phyloP scores from a whole-genome alignment of 495 filamentous ascomycete species.

The Annulohypoxylon maeteangense region DNA sequence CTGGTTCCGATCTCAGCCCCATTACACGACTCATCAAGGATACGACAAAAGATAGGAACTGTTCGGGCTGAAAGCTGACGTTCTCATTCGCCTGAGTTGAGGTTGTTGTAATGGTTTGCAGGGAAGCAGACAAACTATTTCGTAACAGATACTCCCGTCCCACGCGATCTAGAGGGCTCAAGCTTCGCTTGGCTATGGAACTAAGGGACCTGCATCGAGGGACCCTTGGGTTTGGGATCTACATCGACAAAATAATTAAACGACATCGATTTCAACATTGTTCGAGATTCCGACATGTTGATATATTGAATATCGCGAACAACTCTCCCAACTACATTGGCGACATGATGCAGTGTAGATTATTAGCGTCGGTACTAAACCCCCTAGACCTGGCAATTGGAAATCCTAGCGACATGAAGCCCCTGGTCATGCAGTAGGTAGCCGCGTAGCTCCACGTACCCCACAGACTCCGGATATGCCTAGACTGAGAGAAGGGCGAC shows the following conservation, averaged over 20 bases:
- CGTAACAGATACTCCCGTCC: constrained; percentile 43
- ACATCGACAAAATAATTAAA: neutral
- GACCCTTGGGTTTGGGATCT: constrained; percentile 35
- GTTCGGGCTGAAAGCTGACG: constrained; percentile 39
- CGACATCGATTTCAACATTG: neutral
- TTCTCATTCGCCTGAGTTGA: constrained; percentile 29
- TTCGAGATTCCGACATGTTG: neutral
- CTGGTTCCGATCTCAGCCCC: constrained; percentile 41
- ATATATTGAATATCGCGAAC: constrained; percentile 2
- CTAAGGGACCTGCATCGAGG: constrained; percentile 35
- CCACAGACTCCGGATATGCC: constrained; percentile 7
- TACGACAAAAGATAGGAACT: constrained; percentile 35
- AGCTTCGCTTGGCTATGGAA: constrained; percentile 33
- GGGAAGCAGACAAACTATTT: constrained; percentile 43
- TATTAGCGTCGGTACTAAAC: constrained; percentile 7
- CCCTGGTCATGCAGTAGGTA: constrained; percentile 25
- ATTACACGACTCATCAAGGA: constrained; percentile 34
- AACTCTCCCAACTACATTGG: neutral
- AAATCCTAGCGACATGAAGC: constrained; percentile 11
- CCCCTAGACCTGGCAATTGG: constrained; percentile 21
- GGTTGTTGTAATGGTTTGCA: constrained; percentile 42
- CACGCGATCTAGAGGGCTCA: constrained; percentile 40
- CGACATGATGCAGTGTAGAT: constrained; percentile 22
- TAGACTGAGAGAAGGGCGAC: constrained; percentile 8
- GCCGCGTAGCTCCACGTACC: constrained; percentile 30